These are phyloP conservation scores for Apostasia shenzhenica DNA, from an alignment of 106 monocot species.

Conservation along the genomic window DNA sequence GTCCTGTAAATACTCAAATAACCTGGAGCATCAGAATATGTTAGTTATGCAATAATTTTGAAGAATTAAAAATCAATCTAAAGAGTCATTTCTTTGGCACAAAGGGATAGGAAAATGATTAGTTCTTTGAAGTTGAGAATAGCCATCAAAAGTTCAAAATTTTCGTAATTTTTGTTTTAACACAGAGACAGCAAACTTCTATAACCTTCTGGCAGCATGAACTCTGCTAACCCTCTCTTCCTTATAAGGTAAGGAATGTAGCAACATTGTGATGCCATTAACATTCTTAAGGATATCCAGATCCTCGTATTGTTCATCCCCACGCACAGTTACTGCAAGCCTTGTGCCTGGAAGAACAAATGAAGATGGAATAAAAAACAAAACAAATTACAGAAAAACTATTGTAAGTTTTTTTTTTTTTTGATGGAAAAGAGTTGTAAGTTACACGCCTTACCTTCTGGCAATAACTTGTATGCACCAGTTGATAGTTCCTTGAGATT, in stretches of 20 bases:
- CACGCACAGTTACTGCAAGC: constrained; percentile 75
- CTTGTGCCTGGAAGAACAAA: constrained; percentile 54
- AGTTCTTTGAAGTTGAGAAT: too few species aligned
- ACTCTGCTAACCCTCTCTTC: constrained; percentile 79
- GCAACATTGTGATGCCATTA: constrained; percentile 76
- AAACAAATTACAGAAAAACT: background rate
- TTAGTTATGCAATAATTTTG: too few species aligned
- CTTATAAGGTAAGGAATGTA: constrained; percentile 65
- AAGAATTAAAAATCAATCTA: too few species aligned
- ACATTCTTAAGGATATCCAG: constrained; percentile 63
- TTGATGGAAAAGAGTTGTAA: background rate
- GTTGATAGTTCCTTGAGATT: constrained; percentile 82
- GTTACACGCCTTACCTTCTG: constrained; percentile 49
- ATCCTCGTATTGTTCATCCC: constrained; percentile 86
- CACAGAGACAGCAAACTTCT: background rate
- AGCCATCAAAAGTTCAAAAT: too few species aligned
- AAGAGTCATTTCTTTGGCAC: too few species aligned
- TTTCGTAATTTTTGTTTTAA: too few species aligned
- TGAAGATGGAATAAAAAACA: background rate
- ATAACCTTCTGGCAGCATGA: constrained; percentile 87
- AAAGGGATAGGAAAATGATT: too few species aligned
- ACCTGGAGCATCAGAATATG: constrained; percentile 29
- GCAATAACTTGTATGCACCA: constrained; percentile 85
- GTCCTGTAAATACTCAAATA: constrained; percentile 83
- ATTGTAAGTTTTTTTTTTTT: background rate